Base-by-base conservation (phyloP, 2,329 filamentous ascomycete species). In the Penicillium sp. region DNA sequence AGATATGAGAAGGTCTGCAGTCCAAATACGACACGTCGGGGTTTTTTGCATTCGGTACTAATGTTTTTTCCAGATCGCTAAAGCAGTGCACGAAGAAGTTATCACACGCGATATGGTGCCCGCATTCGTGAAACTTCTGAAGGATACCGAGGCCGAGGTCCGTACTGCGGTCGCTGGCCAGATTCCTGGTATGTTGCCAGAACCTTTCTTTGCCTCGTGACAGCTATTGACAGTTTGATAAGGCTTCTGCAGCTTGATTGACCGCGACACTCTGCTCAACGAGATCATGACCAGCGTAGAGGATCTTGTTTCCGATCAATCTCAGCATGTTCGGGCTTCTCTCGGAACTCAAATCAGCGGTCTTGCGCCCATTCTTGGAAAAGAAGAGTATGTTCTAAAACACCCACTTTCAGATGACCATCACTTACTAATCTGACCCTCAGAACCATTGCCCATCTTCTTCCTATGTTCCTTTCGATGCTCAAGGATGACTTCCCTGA, bases 401-500 rank as follows among this genome's bases (percentile, higher is more conserved):
- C 26, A 49, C 8, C 49, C 51, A 35, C 13, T 29, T 16, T 11
- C 14, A 4, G 37, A 37, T 42, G n/a, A 51, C n/a, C 24, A 21
- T 42, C 54, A 52, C 50, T 54, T 53, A 62, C 60, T 69, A 49
- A 62, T 16, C 62, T 39, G 58, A 66, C 58, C 54, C 37, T 47
- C 65, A 95, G 91, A 77, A 99, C 95, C 29, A 98, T 96, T 65
- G 89, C 95, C 67, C 95, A 99, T 74, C 87, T 99, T 45, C 85
- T 99, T 45, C 95, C 95, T 53, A 99, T 99, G 93, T 98, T 99
- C 78, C 84, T 99, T 53, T 91, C 96, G 76, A 99, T 99, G 95
- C 87, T 99, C 69, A 99, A 98, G 84, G 95, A 99, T 70, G 95
- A 99, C 73, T 98, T 97, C 76, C 95, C 95, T 22, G 95, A 99